Conservation (phyloP, 2,329 filamentous ascomycete species). For the Tolypocladium tropicale region DNA sequence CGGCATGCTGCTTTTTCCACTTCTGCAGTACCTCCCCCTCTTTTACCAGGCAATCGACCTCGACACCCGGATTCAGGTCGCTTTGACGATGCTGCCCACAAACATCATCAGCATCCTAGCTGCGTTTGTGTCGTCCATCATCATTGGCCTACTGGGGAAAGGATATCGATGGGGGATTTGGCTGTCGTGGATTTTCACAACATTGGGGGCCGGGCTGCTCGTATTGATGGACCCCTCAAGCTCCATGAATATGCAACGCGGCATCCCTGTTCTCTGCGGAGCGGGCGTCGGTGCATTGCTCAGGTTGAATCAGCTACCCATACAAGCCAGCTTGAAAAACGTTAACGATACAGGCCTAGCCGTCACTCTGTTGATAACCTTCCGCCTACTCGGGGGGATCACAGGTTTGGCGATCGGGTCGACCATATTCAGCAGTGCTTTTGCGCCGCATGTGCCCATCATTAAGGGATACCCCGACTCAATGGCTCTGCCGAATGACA, state of each 20-base stretch:
- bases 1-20: neutral
- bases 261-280: neutral
- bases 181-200: neutral
- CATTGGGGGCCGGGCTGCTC: neutral
- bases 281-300: neutral
- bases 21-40: neutral
- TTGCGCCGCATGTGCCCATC: neutral
- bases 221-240: neutral
- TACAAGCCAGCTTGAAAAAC: neutral
- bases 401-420: neutral
- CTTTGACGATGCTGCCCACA: neutral
- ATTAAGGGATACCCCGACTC: neutral
- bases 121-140: neutral
- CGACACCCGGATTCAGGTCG: neutral
- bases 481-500: neutral
- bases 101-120: neutral
- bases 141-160: too few relatives aligned
- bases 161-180: neutral
- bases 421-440: neutral
- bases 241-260: neutral
- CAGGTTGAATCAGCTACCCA: neutral
- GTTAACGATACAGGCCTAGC: neutral
- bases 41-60: neutral
- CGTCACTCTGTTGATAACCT: neutral
- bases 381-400: neutral